These are phyloP conservation scores for Colletotrichum caudatum DNA, from an alignment of 2,329 filamentous ascomycete species.

Conservation along the genomic window DNA sequence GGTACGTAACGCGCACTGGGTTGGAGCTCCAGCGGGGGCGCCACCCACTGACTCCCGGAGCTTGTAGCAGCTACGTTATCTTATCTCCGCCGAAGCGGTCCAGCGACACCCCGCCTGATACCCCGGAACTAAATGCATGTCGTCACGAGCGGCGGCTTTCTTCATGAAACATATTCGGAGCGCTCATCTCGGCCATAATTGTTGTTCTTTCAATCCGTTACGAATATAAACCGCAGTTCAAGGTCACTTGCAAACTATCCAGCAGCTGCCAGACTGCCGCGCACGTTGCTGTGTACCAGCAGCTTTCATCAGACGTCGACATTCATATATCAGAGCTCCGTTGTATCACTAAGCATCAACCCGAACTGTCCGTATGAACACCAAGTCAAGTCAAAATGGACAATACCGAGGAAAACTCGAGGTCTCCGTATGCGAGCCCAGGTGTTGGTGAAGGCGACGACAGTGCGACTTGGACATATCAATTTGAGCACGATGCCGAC, in stretches of 20 bases:
- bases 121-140: constrained; percentile 37
- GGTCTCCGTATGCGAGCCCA: constrained; percentile 4
- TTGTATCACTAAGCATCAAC: constrained; percentile 38
- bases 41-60: constrained; percentile 25
- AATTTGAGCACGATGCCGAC: constrained; percentile 39
- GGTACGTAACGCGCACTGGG: constrained; percentile 2
- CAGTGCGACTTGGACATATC: constrained; percentile 17
- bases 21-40: constrained; percentile 7
- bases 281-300: constrained; percentile 2
- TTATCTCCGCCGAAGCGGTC: constrained; percentile 39
- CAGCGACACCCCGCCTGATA: constrained; percentile 30
- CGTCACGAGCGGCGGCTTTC: constrained; percentile 38
- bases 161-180: constrained; percentile 29
- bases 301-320: constrained; percentile 32
- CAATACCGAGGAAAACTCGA: neutral
- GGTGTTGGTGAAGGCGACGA: neutral
- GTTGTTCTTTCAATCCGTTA: neutral
- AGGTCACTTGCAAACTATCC: neutral
- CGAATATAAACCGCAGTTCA: neutral
- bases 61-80: constrained; percentile 37
- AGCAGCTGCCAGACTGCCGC: constrained; percentile 2
- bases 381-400: constrained; percentile 25
- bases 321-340: constrained; percentile 38
- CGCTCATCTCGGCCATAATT: neutral
- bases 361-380: constrained; percentile 35